Base-by-base conservation (phyloP, 192 early-diverging fungal species). In the Gonapodya sp. region DNA sequence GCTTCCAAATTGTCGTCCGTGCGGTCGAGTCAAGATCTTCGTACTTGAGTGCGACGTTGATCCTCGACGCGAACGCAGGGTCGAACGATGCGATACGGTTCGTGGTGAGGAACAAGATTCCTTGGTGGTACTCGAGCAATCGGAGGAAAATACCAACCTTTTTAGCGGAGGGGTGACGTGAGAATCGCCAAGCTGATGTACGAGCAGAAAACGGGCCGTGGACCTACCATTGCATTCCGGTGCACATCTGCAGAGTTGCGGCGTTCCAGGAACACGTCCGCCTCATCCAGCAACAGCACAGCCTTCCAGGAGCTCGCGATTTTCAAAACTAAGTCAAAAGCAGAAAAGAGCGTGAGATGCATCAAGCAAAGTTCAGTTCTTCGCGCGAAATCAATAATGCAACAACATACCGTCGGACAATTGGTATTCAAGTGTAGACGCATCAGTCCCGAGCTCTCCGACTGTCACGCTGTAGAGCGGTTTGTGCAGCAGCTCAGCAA, bases 101-200 rank as follows among this genome's bases (percentile, higher is more conserved):
- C 31, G 90, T 92, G 18, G 91, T 92, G 30, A 92, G 81, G 81
- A 92, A 92, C 14, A 92, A 82, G 74, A 92, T 91, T 0, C 91
- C 91, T 35, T 84, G 86, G 73, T 92, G 88, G 80, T 92, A 92
- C 83, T 92, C 91, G 31, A 92, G 80, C 72, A 92, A 79, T 1
- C 89, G 81, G 31, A 92, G 84, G 83, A 92, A 86, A 24, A 64
- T 64, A 16, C 46, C 46, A 64, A 64, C 46, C 46, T 64, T 16
- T 8, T 64, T 64, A 16, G n/a, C n/a, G n/a, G n/a, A n/a, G n/a
- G n/a, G n/a, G n/a, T n/a, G n/a, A n/a, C n/a, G n/a, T n/a, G n/a
- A n/a, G n/a, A n/a, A n/a, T n/a, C n/a, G n/a, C n/a, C n/a, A n/a
- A n/a, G n/a, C n/a, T n/a, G n/a, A n/a, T n/a, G n/a, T n/a, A n/a